Base-by-base conservation (phyloP, 306 rosid species). In the Lathyrus oleraceus region DNA sequence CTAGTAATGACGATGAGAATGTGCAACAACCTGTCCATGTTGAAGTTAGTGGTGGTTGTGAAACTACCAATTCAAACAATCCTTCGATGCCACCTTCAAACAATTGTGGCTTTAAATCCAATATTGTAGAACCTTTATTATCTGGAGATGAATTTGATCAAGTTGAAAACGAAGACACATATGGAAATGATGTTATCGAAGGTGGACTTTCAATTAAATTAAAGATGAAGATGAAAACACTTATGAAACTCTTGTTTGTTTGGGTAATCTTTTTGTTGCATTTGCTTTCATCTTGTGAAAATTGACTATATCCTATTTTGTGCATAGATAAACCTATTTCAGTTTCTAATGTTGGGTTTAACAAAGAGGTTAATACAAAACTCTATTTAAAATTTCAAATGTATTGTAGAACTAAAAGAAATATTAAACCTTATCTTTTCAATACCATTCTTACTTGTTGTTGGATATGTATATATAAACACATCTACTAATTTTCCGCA, bases 271-370 rank as follows among this genome's bases (percentile, higher is more conserved):
- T 27, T 27, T 27, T 27, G 4, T 27, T 28, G 48, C 58, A 44
- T 66, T 32, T 70, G 19, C 48, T 70, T 40, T 35, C 67, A 52
- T 53, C 39, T 71, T 47, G 10, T 47, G 30, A 71, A 69, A 42
- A 61, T 53, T 43, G 56, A 63, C 45, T 4, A 38, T 13, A 25
- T 13, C 19, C 14, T 12, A 39, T 76, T 21, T 30, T 48, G 69
- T 74, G 62, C 76, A 73, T 67, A 65, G 48, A 78, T 28, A 67
- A 54, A 67, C 53, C n/a, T 38, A 19, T 25, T 61, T 61, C 14
- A 27, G 28, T 67, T 61, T 47, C 10, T 19, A 47, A 47, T 47
- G 13, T 47, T 47, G 21, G 5, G 8, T 47, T 47, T 47, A 15
- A 8, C 21, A 15, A 15, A 15, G 53, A 47, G 11, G 2, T 15